Evolutionary conservation across 2,329 filamentous ascomycete species (phyloP), one percentile per base, ranked within the genome.

Genomic region (Tolypocladium guangdongense): DNA sequence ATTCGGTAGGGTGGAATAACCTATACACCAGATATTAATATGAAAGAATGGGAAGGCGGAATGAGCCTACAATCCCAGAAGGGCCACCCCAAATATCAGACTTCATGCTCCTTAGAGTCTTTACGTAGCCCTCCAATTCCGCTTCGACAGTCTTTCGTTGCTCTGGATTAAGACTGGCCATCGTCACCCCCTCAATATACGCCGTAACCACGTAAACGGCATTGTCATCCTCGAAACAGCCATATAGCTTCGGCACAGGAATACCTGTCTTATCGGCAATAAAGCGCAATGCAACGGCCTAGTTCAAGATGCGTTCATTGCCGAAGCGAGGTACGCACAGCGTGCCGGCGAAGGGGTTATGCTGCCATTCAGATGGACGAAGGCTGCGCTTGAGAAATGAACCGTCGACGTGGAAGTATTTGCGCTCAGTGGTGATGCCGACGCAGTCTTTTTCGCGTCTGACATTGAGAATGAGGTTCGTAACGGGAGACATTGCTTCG

Each of bases 41-140:
- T n/a, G n/a, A n/a, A n/a, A n/a, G n/a, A n/a, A n/a, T n/a, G n/a
- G n/a, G n/a, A n/a, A n/a, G n/a, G n/a, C n/a, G n/a, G 41, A 16
- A 12, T 32, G n/a, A 33, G 48, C 55, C 49, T 53, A 57, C 58
- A 4, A 58, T 49, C 0, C 54, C 56, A 32, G 53, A 46, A 8
- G 52, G 55, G 1, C 58, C 57, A n/a, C 57, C 57, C 57, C 58
- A 60, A 7, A 22, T 46, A 47, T 58, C 30, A 39, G 57, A 59
- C 35, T 52, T 57, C 20, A 60, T n/a, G 16, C 22, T 27, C 18
- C 51, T 52, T 22, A 59, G 35, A 14, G 48, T 51, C 36, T 55
- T 18, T 3, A 59, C 0, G 50, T 58, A 45, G 14, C 30, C 30
- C 43, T 60, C 51, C 14, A 61, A 22, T 46, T 60, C 57, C n/a